Base-by-base conservation (phyloP, 2,329 filamentous ascomycete genomes). In the Verticillium isaacii region DNA sequence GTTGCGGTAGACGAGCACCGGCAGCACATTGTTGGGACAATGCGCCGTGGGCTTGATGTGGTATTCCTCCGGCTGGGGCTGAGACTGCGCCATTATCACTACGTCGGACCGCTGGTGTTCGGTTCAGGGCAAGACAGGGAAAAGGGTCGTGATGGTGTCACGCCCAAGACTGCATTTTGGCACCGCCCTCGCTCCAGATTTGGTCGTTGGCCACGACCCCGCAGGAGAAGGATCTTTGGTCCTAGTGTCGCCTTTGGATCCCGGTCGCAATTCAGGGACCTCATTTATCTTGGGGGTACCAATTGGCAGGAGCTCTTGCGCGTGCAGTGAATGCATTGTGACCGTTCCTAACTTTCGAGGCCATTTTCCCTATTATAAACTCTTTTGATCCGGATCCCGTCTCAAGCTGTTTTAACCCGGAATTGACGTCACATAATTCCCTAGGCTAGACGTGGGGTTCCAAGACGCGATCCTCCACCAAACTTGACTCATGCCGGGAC, bases 1-100 rank as follows among this genome's bases (percentile, higher is more conserved):
- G 54, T 56, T 45, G 4, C 63, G 67, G 56, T 68, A 70, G 32
- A 68, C 62, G 0, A 69, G 56, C 17, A 69, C 65, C 2, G 68
- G 67, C 9, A 69, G 58, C 19, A 60, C 45, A 25, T 60, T 70
- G 25, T 67, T 69, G 2, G 68, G 68, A 4, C 36, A 36, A n/a
- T 58, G 36, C 15, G 56, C 37, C 6, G 61, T 59, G 4, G 55
- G 58, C 55, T 57, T 57, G 37, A 64, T 34, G 8, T 25, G 3
- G 5, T 58, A 62, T 9, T 59, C 23, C 32, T 64, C 50, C 14
- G 58, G 62, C 29, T 61, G n/a, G n/a, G 45, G 19, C 9, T 41
- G 37, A 15, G 37, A 7, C 15, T 12, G 15, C 3, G 55, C 3
- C 32, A 37, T 41, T 2, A 15, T 41, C 5, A 36, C 34, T 36